These are phyloP conservation scores for Marsdenia floribunda DNA, from an alignment of 257 asterid species.

Conservation along the genomic window DNA sequence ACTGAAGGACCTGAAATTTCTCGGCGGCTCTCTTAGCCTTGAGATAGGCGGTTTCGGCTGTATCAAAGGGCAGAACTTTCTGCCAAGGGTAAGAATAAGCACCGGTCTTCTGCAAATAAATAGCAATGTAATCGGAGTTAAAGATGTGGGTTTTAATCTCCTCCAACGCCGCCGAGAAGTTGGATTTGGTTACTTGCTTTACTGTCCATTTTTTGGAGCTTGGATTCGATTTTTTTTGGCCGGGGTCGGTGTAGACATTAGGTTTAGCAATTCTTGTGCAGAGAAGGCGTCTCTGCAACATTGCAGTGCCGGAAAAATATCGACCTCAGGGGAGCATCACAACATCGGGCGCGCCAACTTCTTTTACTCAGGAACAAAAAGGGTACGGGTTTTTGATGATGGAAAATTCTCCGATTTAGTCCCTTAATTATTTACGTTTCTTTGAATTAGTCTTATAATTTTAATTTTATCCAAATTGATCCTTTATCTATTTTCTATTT, in stretches of 20 bases:
- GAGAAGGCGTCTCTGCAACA: constrained; percentile 49
- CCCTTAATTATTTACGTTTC: too few relatives aligned
- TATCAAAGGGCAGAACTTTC: constrained; percentile 61
- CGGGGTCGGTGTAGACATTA: constrained; percentile 22
- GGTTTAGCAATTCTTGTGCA: constrained; percentile 37
- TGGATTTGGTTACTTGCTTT: constrained; percentile 66
- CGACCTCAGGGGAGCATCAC: constrained; percentile 1
- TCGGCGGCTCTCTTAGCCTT: constrained; percentile 69
- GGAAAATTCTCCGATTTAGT: too few relatives aligned
- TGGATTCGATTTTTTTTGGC: constrained; percentile 11
- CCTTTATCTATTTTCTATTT: too few relatives aligned
- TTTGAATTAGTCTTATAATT: too few relatives aligned
- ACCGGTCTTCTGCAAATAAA: constrained; percentile 58
- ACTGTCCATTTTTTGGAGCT: constrained; percentile 34
- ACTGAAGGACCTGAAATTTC: constrained; percentile 76
- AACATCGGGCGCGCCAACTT: not conserved
- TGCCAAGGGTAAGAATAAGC: constrained; percentile 81
- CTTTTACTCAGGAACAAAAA: not conserved
- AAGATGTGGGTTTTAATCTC: constrained; percentile 39
- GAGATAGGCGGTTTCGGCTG: constrained; percentile 57
- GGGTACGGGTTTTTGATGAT: too few relatives aligned
- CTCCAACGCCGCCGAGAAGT: constrained; percentile 48
- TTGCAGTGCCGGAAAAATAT: constrained; percentile 8
- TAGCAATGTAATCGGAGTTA: constrained; percentile 57
- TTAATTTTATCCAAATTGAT: too few relatives aligned